Evolutionary conservation across 106 monocot genomes (phyloP).

Genomic region (Chionographis japonica): DNA sequence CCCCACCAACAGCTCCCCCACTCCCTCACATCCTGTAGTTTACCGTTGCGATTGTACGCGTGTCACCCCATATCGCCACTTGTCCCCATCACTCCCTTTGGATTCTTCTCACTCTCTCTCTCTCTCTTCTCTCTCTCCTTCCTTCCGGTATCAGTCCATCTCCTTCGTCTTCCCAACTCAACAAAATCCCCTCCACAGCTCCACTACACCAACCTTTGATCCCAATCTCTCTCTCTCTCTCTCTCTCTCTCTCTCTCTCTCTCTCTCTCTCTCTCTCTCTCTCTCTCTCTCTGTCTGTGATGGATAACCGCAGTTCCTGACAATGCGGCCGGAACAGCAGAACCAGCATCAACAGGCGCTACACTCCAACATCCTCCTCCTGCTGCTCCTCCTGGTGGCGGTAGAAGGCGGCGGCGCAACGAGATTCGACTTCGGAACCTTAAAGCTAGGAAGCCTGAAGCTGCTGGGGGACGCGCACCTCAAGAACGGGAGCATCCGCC

Average conservation of each 20-base stretch:
- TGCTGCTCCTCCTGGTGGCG: background rate
- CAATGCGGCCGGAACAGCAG: conserved; percentile 10
- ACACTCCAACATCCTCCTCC: background rate
- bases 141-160: background rate
- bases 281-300: background rate
- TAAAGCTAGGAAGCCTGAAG: conserved; percentile 54
- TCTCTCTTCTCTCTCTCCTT: background rate
- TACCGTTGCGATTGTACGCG: conserved; percentile 27
- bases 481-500: conserved; percentile 80
- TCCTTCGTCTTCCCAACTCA: background rate
- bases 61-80: conserved; percentile 3
- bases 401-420: background rate
- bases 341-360: background rate
- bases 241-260: background rate
- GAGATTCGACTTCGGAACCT: conserved; percentile 65
- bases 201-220: conserved; percentile 24
- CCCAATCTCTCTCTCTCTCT: conserved; percentile 2
- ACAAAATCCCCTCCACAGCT: background rate
- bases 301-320: background rate
- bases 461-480: conserved; percentile 93
- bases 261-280: background rate
- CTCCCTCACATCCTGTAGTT: background rate
- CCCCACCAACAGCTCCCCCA: no score
- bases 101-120: background rate
- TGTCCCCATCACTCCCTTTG: background rate